Evolutionary conservation across 2,329 filamentous ascomycete species (phyloP), one percentile per base, ranked within the genome.

Genomic region (Chalaropsis ovoidea): DNA sequence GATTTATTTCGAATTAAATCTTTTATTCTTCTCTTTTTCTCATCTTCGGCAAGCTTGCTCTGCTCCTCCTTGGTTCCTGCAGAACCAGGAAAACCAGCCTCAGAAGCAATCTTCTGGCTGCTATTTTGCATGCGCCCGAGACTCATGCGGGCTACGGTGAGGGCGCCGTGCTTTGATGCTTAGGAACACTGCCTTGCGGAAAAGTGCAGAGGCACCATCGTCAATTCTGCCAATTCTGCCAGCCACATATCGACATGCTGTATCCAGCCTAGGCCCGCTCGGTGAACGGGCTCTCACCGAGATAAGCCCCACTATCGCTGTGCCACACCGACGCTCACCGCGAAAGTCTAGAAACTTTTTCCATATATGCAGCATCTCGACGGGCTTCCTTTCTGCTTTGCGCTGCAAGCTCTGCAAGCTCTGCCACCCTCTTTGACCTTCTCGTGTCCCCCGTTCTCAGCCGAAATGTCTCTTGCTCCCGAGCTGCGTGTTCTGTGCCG

Each of bases 401-500:
- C 41, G 60, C 22, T 27, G 41, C 60, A 31, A 17, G 60, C 60
- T 13, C 27, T 31, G 2, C 31, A 31, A n/a, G n/a, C n/a, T n/a
- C n/a, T 52, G n/a, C 43, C 27, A 47, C 39, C 27, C 31, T 47
- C 49, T 11, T 24, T 27, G n/a, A 17, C 24, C 42, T 27, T 2
- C 11, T 27, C 2, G 1, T 17, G 7, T 22, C 24, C 45, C 11
- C n/a, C n/a, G n/a, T 1, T 24, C 13, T 15, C 39, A 45, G 4
- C n/a, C 22, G 60, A 43, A 64, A 75, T 77, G 71, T 74, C 77
- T 67, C 72, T 77, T 42, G 81, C 80, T 5, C 77, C 84, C 49
- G 84, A 87, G 70, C 78, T 90, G 17, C 80, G 82, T 68, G 81
- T 86, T 62, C 77, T 90, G 56, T 88, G 84, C 71, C 83, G 85